Evolutionary conservation across 2,329 filamentous ascomycete species (phyloP).

Genomic region (Venturia nashicola): DNA sequence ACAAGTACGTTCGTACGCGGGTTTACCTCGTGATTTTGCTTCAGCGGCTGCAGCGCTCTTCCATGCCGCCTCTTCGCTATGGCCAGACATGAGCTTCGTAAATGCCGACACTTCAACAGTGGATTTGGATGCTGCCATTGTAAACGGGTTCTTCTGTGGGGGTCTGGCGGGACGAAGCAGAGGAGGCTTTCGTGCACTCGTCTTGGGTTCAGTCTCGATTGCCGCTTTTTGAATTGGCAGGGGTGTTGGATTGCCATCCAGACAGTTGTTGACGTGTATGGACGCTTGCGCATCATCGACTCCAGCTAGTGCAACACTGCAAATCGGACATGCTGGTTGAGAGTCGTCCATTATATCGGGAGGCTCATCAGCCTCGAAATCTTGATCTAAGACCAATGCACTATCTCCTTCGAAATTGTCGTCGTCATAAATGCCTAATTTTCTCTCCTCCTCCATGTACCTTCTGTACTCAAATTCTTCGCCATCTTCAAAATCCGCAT

Average conservation of each 20-base stretch:
- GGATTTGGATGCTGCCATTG: conserved; percentile 31
- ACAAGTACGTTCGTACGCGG: conserved; percentile 78
- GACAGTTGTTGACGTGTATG: conserved; percentile 81
- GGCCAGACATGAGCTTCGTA: conserved; percentile 81
- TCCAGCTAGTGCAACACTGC: conserved; percentile 50
- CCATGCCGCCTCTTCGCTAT: conserved; percentile 87
- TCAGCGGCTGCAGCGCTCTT: conserved; percentile 72
- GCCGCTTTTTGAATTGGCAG: conserved; percentile 26
- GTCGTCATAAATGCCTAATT: conserved; percentile 38
- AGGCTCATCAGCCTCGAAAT: conserved; percentile 28
- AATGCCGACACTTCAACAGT: conserved; percentile 69
- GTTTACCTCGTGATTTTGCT: conserved; percentile 65
- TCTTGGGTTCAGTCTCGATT: conserved; percentile 11
- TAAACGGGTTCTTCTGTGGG: conserved; percentile 70
- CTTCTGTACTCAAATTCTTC: conserved; percentile 40
- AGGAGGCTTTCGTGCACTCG: conserved; percentile 10
- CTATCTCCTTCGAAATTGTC: conserved; percentile 19
- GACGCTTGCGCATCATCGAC: conserved; percentile 52
- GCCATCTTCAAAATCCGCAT: conserved; percentile 44
- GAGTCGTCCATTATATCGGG: conserved; percentile 4
- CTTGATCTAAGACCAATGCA: conserved; percentile 44
- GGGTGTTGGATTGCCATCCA: conserved; percentile 67
- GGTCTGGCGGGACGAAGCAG: conserved; percentile 54
- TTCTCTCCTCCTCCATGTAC: conserved; percentile 62
- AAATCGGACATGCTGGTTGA: conserved; percentile 56